These are phyloP conservation scores for Sphaerulina vaccinii DNA, from an alignment of 2,329 filamentous ascomycete genomes.

Conservation along the genomic window DNA sequence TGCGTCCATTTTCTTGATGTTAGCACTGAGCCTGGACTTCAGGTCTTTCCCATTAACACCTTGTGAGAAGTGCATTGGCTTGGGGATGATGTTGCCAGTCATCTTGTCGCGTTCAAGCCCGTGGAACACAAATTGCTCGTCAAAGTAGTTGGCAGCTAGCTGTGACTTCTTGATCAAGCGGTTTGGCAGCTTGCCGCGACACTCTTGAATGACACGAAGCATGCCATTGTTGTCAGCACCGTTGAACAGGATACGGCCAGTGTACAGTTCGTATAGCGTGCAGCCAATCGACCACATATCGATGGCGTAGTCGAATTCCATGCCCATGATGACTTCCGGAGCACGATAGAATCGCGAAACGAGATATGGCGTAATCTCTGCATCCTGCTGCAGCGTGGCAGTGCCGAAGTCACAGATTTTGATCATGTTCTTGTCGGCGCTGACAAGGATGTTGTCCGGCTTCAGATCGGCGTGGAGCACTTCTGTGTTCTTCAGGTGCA, in stretches of 20 bases:
- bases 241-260: constrained; percentile 94
- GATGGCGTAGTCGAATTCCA: constrained; percentile 89
- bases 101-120: constrained; percentile 84
- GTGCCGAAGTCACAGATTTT: constrained; percentile 97
- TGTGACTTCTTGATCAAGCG: constrained; percentile 84
- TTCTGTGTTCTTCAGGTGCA: constrained; percentile 84
- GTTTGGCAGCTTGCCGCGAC: constrained; percentile 84
- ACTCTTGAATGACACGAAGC: constrained; percentile 94
- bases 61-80: constrained; percentile 65
- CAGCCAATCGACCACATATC: constrained; percentile 99
- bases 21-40: constrained; percentile 69
- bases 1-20: constrained; percentile 69
- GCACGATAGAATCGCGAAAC: constrained; percentile 97
- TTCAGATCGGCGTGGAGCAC: constrained; percentile 96
- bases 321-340: constrained; percentile 95
- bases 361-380: constrained; percentile 89
- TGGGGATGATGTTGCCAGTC: constrained; percentile 74
- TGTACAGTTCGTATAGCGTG: constrained; percentile 95
- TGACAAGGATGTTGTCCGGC: constrained; percentile 93
- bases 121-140: constrained; percentile 65
- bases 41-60: constrained; percentile 66
- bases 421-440: constrained; percentile 76
- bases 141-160: constrained; percentile 75
- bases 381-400: constrained; percentile 87
- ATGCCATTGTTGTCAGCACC: constrained; percentile 98